Conservation (phyloP, 1,139 yeast genomes). For the Suhomyces panamericanus region DNA sequence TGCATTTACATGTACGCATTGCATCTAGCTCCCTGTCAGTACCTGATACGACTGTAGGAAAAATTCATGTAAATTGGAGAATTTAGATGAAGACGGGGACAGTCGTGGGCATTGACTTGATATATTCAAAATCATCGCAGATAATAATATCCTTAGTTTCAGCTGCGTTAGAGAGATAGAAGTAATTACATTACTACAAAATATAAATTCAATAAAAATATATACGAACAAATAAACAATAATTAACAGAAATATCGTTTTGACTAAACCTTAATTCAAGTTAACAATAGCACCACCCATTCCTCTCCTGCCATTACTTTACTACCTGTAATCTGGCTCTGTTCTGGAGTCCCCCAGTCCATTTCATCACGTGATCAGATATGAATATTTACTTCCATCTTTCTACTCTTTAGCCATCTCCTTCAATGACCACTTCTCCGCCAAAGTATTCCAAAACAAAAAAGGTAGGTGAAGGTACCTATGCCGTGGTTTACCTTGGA, state of each 20-base stretch:
- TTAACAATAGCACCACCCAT: too few relatives aligned
- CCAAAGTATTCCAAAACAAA: slow-evolving; percentile 54
- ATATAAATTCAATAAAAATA: too few relatives aligned
- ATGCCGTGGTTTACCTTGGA: slow-evolving; percentile 94
- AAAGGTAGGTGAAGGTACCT: slow-evolving; percentile 98
- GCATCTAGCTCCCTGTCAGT: neutral
- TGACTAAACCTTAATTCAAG: too few relatives aligned
- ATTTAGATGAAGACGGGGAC: neutral
- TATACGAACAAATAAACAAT: too few relatives aligned
- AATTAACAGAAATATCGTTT: too few relatives aligned
- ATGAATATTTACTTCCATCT: neutral
- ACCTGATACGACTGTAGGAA: neutral
- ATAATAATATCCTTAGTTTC: too few relatives aligned
- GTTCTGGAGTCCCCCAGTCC: too few relatives aligned
- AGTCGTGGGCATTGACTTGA: neutral
- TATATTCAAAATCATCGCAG: neutral
- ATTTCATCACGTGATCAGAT: neutral
- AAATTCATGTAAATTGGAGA: neutral
- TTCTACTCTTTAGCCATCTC: too few relatives aligned
- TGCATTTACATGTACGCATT: slow-evolving; percentile 8
- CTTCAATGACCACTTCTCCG: slow-evolving; percentile 5
- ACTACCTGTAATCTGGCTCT: too few relatives aligned
- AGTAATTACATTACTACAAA: too few relatives aligned
- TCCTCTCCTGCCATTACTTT: too few relatives aligned
- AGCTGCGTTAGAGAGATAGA: too few relatives aligned